Base-by-base conservation (phyloP, 2,329 filamentous ascomycete genomes). In the Aureobasidium subglaciale region DNA sequence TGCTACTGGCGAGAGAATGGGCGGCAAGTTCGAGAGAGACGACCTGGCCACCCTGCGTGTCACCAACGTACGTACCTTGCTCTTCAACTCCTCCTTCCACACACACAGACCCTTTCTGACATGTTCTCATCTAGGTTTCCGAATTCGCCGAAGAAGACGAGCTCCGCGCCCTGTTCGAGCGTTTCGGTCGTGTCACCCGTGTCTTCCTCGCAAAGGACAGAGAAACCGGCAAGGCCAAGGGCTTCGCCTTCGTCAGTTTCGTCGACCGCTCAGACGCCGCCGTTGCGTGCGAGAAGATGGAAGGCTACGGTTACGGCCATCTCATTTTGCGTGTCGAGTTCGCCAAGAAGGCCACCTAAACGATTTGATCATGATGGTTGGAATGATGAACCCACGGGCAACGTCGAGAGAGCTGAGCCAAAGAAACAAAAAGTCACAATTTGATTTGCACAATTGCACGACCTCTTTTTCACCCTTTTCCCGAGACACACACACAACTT, bases 201-300 rank as follows among this genome's bases (percentile, higher is more conserved):
- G 93, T 99, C 49, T 99, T 99, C 81, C 75, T 99, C 67, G 93
- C 93, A 67, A 97, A 96, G 81, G 93, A 99, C 77, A 81, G 93
- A 70, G 93, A 99, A 67, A 99, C 93, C 37, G 89, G 90, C 59
- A 78, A 92, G 71, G 93, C 93, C 65, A 99, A 99, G 84, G 93
- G 93, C 60, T 99, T 99, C 72, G 95, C 95, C 24, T 99, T 99
- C 73, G 95, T 99, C 79, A 95, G 89, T 73, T 99, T 93, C 70
- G 88, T 87, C 59, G 93, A 99, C 72, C 81, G 93, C 64, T 74
- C 79, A 63, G 93, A 99, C 73, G 93, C 93, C 63, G 88, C 88
- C 65, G 88, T 87, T 77, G 93, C 93, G 37, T 95, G 89, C 77
- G 86, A 87, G 76, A 96, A 96, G 82, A 92, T 99, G 89, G 93